Conservation (phyloP, 139 green algal genomes). For the Tetradesmus lagerheimii region DNA sequence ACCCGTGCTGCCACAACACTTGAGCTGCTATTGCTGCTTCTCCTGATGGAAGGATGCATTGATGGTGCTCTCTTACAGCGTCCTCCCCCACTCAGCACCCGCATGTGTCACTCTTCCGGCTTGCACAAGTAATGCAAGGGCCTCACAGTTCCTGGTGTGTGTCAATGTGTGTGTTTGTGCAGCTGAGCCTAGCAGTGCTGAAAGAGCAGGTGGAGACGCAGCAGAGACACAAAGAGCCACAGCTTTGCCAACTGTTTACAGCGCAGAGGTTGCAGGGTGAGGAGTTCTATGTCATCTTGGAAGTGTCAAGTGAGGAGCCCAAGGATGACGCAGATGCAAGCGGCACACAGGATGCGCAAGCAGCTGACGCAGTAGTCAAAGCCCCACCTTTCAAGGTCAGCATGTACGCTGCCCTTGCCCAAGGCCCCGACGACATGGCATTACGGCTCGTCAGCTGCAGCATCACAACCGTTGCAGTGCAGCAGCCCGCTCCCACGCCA, state of each 20-base stretch:
- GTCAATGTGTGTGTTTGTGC: too few relatives aligned
- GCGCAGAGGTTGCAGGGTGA: not conserved
- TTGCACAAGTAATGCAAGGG: too few relatives aligned
- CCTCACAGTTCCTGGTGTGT: too few relatives aligned
- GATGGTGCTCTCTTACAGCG: too few relatives aligned
- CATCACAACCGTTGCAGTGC: not conserved
- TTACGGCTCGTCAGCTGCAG: not conserved
- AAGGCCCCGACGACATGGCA: not conserved
- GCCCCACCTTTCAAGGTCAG: not conserved
- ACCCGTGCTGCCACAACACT: too few relatives aligned
- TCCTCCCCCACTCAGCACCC: too few relatives aligned
- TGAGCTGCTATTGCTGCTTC: too few relatives aligned
- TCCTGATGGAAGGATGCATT: too few relatives aligned
- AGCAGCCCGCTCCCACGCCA: not conserved
- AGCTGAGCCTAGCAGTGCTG: too few relatives aligned
- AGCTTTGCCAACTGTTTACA: not conserved
- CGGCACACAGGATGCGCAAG: not conserved
- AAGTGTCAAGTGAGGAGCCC: not conserved
- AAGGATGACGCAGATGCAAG: not conserved
- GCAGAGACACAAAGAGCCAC: too few relatives aligned
- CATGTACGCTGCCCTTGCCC: not conserved
- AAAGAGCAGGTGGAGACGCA: too few relatives aligned
- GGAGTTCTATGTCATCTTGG: not conserved
- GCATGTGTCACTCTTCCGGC: too few relatives aligned
- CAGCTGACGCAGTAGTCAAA: not conserved